A percentile compares a stretch with the other conserved stretches of the same genome.
Conservation (phyloP, 257 asterid species). For the Sherardia arvensis region DNA sequence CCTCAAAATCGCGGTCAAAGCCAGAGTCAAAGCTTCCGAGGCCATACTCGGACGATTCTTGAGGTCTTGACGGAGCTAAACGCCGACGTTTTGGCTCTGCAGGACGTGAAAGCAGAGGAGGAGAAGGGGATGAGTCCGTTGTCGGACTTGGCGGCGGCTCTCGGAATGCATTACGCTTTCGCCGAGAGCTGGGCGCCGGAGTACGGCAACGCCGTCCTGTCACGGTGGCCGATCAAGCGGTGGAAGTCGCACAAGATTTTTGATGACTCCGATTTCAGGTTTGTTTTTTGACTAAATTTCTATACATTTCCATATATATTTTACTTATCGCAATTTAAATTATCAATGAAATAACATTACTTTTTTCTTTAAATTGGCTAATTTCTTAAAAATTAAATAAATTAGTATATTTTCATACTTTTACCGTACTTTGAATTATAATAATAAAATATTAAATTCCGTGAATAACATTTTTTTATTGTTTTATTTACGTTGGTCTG, state of each 20-base stretch:
- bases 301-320: too few species aligned
- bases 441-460: too few species aligned
- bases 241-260: conserved; percentile 76
- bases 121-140: conserved; percentile 85
- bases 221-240: conserved; percentile 79
- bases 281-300: neutral
- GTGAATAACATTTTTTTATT: too few species aligned
- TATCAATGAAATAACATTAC: too few species aligned
- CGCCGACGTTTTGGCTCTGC: conserved; percentile 80
- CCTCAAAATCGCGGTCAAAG: conserved; percentile 3
- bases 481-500: neutral
- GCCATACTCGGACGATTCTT: conserved; percentile 36
- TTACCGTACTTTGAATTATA: too few species aligned
- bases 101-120: conserved; percentile 93
- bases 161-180: conserved; percentile 87
- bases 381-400: too few species aligned
- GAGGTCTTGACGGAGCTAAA: conserved; percentile 70
- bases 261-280: conserved; percentile 92
- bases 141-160: conserved; percentile 75
- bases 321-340: too few species aligned
- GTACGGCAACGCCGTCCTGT: conserved; percentile 80
- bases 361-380: too few species aligned
- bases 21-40: neutral
- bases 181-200: conserved; percentile 99
- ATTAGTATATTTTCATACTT: too few species aligned